A percentile compares a stretch with the other conserved stretches of the same genome.
phyloP scores from a whole-genome alignment of 2,329 filamentous ascomycete genomes.

The Cordyceps militaris region DNA sequence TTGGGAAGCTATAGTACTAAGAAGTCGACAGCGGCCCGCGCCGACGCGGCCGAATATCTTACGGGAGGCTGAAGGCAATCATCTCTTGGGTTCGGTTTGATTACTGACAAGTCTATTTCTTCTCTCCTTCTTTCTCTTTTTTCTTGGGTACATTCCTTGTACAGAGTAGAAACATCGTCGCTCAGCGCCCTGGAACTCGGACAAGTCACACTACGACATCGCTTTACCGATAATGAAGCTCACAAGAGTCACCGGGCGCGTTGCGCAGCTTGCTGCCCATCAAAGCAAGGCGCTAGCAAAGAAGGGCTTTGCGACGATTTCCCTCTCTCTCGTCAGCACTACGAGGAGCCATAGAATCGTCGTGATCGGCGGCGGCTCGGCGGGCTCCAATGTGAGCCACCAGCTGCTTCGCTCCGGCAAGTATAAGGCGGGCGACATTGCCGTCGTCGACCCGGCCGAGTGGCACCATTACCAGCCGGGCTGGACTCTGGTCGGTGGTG shows the following conservation, averaged over 20 bases:
- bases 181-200: background rate
- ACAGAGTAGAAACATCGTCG: background rate
- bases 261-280: background rate
- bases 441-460: slow-evolving; percentile 53
- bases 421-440: slow-evolving; percentile 53
- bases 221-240: background rate
- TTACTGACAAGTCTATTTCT: background rate
- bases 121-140: background rate
- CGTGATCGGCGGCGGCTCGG: slow-evolving; percentile 59
- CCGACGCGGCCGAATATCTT: background rate
- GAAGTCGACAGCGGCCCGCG: background rate
- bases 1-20: background rate
- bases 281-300: background rate
- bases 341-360: slow-evolving; percentile 50
- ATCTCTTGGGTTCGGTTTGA: too few relatives aligned
- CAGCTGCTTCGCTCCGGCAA: slow-evolving; percentile 56
- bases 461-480: slow-evolving; percentile 64
- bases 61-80: too few relatives aligned
- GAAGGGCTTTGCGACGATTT: background rate
- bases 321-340: background rate
- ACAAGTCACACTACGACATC: background rate
- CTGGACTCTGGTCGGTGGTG: slow-evolving; percentile 62
- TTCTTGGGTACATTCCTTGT: background rate
- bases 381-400: slow-evolving; percentile 58
- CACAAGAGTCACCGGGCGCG: background rate